Conservation (phyloP, 306 rosid species). For the Malus orientalis region DNA sequence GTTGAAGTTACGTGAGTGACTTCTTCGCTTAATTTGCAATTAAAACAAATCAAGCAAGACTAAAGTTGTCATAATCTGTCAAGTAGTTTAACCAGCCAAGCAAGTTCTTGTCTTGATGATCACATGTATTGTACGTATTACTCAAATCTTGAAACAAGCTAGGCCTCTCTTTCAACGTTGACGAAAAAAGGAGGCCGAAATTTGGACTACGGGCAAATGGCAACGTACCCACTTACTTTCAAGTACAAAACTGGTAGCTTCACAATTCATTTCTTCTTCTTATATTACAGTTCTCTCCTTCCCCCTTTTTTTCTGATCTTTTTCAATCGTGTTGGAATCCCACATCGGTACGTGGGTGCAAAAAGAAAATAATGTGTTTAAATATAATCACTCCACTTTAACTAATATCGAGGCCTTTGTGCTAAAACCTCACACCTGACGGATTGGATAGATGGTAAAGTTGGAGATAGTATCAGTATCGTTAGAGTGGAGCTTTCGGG, state of each 20-base stretch:
- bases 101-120: background rate
- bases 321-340: no score
- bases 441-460: no score
- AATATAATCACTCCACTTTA: no score
- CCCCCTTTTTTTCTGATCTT: no score
- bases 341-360: no score
- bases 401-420: no score
- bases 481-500: fast-evolving
- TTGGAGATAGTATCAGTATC: no score
- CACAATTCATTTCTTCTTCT: no score
- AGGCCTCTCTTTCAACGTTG: background rate
- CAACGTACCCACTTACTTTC: no score
- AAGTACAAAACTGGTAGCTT: no score
- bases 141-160: background rate
- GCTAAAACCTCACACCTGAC: fast-evolving
- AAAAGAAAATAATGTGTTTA: no score
- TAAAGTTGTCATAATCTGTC: background rate
- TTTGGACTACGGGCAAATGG: background rate
- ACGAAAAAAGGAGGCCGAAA: background rate
- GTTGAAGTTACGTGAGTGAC: background rate
- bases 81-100: background rate
- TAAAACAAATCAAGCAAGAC: background rate
- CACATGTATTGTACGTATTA: background rate
- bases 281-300: no score
- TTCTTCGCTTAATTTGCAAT: background rate